Conservation (phyloP, 495 filamentous ascomycete genomes). For the Talaromyces wortmannii region DNA sequence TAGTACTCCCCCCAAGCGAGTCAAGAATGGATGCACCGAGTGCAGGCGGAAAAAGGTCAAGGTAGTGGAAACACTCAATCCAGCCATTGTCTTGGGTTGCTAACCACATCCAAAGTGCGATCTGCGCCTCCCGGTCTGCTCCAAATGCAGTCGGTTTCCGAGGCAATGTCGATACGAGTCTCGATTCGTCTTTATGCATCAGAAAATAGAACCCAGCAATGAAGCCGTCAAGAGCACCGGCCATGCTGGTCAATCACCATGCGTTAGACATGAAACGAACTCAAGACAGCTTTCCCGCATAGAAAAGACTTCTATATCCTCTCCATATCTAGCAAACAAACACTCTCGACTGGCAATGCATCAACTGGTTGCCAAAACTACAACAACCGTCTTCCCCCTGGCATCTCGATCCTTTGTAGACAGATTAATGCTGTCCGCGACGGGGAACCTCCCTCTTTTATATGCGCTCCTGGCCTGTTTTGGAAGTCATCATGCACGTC, state of each 20-base stretch:
- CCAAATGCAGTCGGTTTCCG: conserved; percentile 21
- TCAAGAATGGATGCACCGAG: conserved; percentile 26
- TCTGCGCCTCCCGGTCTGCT: conserved; percentile 17
- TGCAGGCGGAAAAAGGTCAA: conserved; percentile 28
- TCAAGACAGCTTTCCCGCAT: background rate
- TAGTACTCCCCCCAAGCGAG: conserved; percentile 5
- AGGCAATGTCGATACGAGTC: conserved; percentile 16
- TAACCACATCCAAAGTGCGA: conserved; percentile 16
- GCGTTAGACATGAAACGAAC: background rate
- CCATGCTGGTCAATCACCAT: background rate
- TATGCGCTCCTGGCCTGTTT: conserved; percentile 21
- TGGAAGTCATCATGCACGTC: conserved; percentile 22
- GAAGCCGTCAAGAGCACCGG: background rate
- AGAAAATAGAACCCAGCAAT: background rate
- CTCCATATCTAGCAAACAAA: conserved; percentile 12
- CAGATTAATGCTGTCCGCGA: conserved; percentile 14
- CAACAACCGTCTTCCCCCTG: conserved; percentile 18
- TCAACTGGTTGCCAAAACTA: conserved; percentile 18
- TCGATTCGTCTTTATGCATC: background rate
- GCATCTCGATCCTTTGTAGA: conserved; percentile 17
- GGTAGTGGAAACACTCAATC: conserved; percentile 4
- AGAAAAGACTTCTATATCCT: conserved; percentile 12
- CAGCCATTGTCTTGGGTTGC: background rate
- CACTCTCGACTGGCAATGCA: conserved; percentile 23
- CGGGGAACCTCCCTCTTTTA: conserved; percentile 22